Base-by-base conservation (phyloP, 805 yeast genomes). In the Metschnikowia cerradonensis region DNA sequence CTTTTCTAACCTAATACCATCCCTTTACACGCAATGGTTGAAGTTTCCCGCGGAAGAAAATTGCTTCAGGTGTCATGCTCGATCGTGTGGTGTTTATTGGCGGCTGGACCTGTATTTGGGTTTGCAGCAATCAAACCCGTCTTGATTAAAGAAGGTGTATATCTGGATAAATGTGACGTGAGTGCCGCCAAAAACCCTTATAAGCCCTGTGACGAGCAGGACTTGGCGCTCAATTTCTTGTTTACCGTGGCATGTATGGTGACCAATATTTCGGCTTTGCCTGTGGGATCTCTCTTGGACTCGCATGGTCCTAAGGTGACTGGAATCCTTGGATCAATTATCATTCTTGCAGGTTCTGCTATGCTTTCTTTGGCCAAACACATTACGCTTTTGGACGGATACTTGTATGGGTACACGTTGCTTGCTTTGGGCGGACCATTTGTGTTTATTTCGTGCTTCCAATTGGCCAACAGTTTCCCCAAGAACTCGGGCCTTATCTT, bases 21-120 rank as follows among this genome's bases (percentile, higher is more conserved):
- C 13, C 34, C n/a, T 26, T 26, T 8, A 26, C 30, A 35, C 17
- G 14, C 15, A 22, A 57, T 57, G 60, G n/a, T 52, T 11, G 50
- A 53, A 23, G 47, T 50, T 0, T 56, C 67, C 3, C 54, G 57
- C 39, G 39, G 60, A 33, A 63, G 55, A 33, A 67, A 82, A 54
- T 47, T 75, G 8, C 50, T 75, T 2, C 96, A 90, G 64, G 78
- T 88, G 10, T 45, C 53, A 31, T 88, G 96, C 67, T 91, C 97
- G 30, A 79, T 89, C 15, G 49, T 76, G 0, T 91, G 96, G 96
- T 92, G 97, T 70, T 70, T 91, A 13, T 73, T 89, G 36, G 90
- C 96, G 0, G 97, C 96, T 0, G 98, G 97, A 5, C 90, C 95
- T 1, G 84, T 91, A 13, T 91, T 91, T 75, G 98, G 98, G 3